Conservation (phyloP, 1,284 basidiomycete genomes). For the Apiotrichum montevideense region DNA sequence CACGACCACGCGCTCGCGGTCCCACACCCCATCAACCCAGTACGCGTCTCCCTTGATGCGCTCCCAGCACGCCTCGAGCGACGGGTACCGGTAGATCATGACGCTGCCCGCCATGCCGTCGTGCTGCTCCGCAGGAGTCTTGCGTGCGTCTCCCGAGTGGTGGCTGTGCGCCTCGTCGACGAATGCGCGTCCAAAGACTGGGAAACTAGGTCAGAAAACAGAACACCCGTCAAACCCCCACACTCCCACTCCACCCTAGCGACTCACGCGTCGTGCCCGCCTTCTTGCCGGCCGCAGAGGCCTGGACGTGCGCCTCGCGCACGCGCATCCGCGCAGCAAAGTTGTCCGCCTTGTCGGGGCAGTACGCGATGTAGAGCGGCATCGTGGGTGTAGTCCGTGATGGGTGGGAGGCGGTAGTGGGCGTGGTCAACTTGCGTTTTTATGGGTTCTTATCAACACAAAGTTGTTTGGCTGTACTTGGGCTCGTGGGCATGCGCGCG, state of each 20-base stretch:
- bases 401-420: too few relatives aligned
- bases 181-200: constrained; percentile 14
- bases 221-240: too few relatives aligned
- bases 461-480: background rate
- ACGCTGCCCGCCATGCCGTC: constrained; percentile 32
- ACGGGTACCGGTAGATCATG: constrained; percentile 31
- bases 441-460: background rate
- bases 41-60: constrained; percentile 37
- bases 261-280: constrained; percentile 1
- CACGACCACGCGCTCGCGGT: constrained; percentile 13
- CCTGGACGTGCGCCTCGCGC: constrained; percentile 24
- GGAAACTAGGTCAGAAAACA: too few relatives aligned
- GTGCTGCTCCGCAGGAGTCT: constrained; percentile 1
- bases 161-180: constrained; percentile 6
- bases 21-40: constrained; percentile 40
- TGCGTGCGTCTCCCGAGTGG: background rate
- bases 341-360: constrained; percentile 35
- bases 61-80: constrained; percentile 28
- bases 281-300: constrained; percentile 1
- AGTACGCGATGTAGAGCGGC: constrained; percentile 32
- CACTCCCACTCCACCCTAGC: background rate
- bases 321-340: constrained; percentile 29
- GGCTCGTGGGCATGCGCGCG: too few relatives aligned
- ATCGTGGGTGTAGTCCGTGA: constrained; percentile 6
- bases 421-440: background rate